Conservation (phyloP, 2,329 filamentous ascomycete genomes). For the Polychaeton citri region DNA sequence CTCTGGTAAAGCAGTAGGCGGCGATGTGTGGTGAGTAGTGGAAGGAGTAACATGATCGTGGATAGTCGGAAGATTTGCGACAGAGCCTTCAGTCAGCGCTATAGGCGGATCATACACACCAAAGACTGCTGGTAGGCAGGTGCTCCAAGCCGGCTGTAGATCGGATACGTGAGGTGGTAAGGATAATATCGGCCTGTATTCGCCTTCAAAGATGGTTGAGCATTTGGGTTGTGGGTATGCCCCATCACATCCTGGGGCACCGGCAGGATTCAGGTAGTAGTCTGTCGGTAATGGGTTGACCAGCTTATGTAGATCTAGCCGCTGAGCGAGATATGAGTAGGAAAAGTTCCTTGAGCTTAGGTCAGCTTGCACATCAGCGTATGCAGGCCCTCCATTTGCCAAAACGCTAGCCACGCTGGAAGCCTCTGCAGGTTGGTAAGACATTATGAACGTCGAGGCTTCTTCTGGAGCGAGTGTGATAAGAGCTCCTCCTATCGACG, state of each 20-base stretch:
- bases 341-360: neutral
- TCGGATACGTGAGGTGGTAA: constrained; percentile 6
- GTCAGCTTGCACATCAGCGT: constrained; percentile 2
- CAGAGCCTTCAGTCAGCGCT: constrained; percentile 1
- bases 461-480: constrained; percentile 6
- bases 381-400: constrained; percentile 3
- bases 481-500: constrained; percentile 4
- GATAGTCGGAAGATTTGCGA: neutral
- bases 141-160: constrained; percentile 5
- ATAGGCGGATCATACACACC: constrained; percentile 9
- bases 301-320: constrained; percentile 3
- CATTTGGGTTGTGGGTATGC: constrained; percentile 5
- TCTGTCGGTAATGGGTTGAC: constrained; percentile 5
- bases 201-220: constrained; percentile 8
- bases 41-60: neutral
- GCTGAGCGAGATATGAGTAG: constrained; percentile 2
- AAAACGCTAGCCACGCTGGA: constrained; percentile 4
- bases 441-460: constrained; percentile 6
- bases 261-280: constrained; percentile 6
- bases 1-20: neutral
- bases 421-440: constrained; percentile 3
- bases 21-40: neutral
- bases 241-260: constrained; percentile 2
- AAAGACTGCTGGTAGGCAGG: constrained; percentile 6
- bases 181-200: constrained; percentile 6